phyloP scores from a whole-genome alignment of 805 yeast genomes.

The Metschnikowia lachancei region DNA sequence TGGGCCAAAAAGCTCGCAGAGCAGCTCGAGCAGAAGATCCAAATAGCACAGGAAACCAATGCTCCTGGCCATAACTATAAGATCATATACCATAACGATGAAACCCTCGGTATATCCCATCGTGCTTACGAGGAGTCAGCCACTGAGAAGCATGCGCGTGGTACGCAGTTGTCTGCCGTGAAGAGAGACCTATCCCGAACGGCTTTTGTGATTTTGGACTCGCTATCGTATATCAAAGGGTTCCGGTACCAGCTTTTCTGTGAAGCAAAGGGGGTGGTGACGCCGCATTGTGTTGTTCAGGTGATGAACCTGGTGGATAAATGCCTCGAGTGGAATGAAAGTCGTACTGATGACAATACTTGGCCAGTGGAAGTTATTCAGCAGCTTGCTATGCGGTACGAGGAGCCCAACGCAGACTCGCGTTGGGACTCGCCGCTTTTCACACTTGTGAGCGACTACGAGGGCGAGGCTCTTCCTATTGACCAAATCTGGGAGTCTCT shows the following conservation, averaged over 20 bases:
- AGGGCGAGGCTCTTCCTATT: conserved; percentile 53
- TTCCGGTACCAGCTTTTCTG: conserved; percentile 91
- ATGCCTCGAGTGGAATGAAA: conserved; percentile 61
- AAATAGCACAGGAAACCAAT: conserved; percentile 31
- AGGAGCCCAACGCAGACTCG: conserved; percentile 82
- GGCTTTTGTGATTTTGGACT: conserved; percentile 79
- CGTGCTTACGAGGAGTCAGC: conserved; percentile 66
- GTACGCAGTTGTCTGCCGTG: conserved; percentile 83
- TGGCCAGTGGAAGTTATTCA: conserved; percentile 69
- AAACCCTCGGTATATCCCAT: conserved; percentile 67
- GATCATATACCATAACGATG: conserved; percentile 74
- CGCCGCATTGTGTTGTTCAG: conserved; percentile 81
- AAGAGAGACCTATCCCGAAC: conserved; percentile 70
- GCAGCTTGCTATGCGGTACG: conserved; percentile 79
- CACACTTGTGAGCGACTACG: conserved; percentile 53
- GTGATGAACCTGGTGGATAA: conserved; percentile 64
- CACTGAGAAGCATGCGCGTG: conserved; percentile 78
- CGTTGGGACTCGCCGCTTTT: conserved; percentile 95
- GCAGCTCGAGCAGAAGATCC: conserved; percentile 47
- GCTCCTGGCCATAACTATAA: conserved; percentile 55
- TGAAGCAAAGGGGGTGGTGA: conserved; percentile 81
- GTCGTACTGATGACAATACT: conserved; percentile 28
- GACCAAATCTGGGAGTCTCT: conserved; percentile 66
- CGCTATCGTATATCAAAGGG: conserved; percentile 88
- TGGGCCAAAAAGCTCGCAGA: conserved; percentile 58